phyloP scores from a whole-genome alignment of 768 basidiomycete species.

The Tulasnella sp. region DNA sequence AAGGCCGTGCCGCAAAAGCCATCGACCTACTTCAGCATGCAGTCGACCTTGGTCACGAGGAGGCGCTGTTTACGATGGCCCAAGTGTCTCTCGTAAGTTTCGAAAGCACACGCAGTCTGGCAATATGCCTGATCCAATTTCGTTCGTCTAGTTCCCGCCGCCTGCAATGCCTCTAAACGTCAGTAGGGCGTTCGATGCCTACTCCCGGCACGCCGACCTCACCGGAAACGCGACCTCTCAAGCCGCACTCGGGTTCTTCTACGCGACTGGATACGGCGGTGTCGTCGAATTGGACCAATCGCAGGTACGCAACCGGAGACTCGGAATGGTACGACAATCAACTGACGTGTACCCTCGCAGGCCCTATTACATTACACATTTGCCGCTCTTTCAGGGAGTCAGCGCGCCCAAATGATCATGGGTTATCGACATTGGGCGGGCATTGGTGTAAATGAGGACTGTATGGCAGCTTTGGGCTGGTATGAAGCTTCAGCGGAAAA shows the following conservation, averaged over 20 bases:
- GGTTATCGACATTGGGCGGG: conserved; percentile 96
- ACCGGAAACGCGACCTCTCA: conserved; percentile 90
- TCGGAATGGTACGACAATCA: not conserved
- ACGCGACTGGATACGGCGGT: conserved; percentile 75
- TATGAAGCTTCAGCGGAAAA: conserved; percentile 89
- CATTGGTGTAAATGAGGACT: conserved; percentile 87
- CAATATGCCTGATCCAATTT: conserved; percentile 57
- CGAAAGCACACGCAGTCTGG: conserved; percentile 30
- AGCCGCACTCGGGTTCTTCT: conserved; percentile 81
- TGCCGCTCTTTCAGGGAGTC: conserved; percentile 83
- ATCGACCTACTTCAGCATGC: conserved; percentile 80
- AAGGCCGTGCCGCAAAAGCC: conserved; percentile 76
- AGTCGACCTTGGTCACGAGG: conserved; percentile 72
- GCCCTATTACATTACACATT: conserved; percentile 95
- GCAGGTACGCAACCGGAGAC: conserved; percentile 41
- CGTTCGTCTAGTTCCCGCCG: conserved; percentile 49
- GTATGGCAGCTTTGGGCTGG: conserved; percentile 80
- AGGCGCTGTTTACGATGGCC: conserved; percentile 71
- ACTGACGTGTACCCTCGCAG: conserved; percentile 43
- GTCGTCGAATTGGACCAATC: conserved; percentile 47
- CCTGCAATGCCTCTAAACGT: conserved; percentile 60
- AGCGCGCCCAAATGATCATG: conserved; percentile 88
- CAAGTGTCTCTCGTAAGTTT: conserved; percentile 65
- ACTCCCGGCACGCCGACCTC: conserved; percentile 61
- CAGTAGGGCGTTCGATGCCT: conserved; percentile 63